Evolutionary conservation across 805 yeast genomes (phyloP), one percentile per base, ranked within the genome.

Genomic region (Nakazawaea ernobii): DNA sequence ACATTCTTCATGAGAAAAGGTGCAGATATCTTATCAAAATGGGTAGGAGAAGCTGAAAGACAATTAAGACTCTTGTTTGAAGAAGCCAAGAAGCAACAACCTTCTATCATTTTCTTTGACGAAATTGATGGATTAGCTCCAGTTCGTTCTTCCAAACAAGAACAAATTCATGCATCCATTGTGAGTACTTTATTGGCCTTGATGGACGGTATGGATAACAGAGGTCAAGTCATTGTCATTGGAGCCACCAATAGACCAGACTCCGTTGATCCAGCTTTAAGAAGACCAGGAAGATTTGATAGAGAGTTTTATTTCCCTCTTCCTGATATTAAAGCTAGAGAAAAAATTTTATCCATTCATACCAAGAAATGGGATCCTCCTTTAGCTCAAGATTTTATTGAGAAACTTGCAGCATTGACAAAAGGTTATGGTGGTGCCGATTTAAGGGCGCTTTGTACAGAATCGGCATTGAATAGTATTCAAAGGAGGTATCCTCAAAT

Each of bases 1-100:
- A 90, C 99, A 0, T 94, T 94, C 59, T 94, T 90, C 66, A 94
- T 94, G 99, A 72, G 99, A 52, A 94, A 94, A 62, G 99, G 99
- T 53, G 98, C 99, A 0, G 99, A 94, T 63, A 86, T 95, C 60
- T 70, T 94, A 56, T 87, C 96, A 39, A 94, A 94, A 68, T 94
- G 99, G 99, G 98, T 94, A 3, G 99, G 99, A 58, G 99, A 94
- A 65, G 98, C 98, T 6, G 99, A 94, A 66, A 75, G 99, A 54
- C 98, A 94, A 63, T 70, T 94, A 52, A 71, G 99, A 50, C 69
- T 92, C 38, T 68, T 94, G 48, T 94, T 94, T 62, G 98, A 94
- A 67, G 98, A 94, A 65, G 99, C 99, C 1, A 86, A 85, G 57
- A 89, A 87, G 53, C 91, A 90, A 56, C 99, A 94, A 66, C 99